These are phyloP conservation scores for Aspergillus sp. DNA, from an alignment of 2,329 filamentous ascomycete genomes.

Conservation along the genomic window DNA sequence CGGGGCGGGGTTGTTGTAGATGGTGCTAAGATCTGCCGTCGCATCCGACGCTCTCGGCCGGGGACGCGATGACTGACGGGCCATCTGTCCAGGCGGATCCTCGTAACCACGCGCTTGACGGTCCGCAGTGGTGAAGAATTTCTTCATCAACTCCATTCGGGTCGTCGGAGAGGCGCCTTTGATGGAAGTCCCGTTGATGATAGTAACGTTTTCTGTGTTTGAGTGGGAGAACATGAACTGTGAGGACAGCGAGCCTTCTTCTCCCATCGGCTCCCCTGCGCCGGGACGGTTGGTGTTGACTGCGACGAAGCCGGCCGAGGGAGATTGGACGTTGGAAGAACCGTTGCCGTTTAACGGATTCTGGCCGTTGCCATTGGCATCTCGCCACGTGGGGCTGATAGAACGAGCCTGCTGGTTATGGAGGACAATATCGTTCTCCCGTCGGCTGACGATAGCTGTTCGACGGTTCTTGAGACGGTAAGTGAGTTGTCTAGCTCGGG, in stretches of 20 bases:
- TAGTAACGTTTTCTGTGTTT: constrained; percentile 42
- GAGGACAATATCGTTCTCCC: constrained; percentile 42
- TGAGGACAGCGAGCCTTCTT: constrained; percentile 27
- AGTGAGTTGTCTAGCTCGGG: constrained; percentile 71
- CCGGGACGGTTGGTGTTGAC: constrained; percentile 50
- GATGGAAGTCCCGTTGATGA: constrained; percentile 43
- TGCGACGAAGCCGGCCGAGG: constrained; percentile 52
- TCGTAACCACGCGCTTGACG: constrained; percentile 41
- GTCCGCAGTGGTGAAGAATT: constrained; percentile 58
- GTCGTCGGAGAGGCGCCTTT: constrained; percentile 54
- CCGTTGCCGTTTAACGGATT: constrained; percentile 22
- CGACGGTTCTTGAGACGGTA: constrained; percentile 72
- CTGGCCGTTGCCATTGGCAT: constrained; percentile 23
- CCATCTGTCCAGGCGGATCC: constrained; percentile 18
- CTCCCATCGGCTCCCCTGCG: constrained; percentile 28
- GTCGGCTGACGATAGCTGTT: constrained; percentile 64
- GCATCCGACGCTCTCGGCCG: constrained; percentile 29
- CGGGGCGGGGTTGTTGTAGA: constrained; percentile 31
- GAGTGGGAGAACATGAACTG: constrained; percentile 39
- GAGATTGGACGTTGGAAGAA: constrained; percentile 36
- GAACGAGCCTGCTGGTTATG: constrained; percentile 26
- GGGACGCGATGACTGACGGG: constrained; percentile 24
- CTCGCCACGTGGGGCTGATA: constrained; percentile 34
- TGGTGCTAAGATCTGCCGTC: constrained; percentile 32
- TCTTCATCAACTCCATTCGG: constrained; percentile 57